Conservation (phyloP, 306 rosid genomes). For the Castanea sativa region DNA sequence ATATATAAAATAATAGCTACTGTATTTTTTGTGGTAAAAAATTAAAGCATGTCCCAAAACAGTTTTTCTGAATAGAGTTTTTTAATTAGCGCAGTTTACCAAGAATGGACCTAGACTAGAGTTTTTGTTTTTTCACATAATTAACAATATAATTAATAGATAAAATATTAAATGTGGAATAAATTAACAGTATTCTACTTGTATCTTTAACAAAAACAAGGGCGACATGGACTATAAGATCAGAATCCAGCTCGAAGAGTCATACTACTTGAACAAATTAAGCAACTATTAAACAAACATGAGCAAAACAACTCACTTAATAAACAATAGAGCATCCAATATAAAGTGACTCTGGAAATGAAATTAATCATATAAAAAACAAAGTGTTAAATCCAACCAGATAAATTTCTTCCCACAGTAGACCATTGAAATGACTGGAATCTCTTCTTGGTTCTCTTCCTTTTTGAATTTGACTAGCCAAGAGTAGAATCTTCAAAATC, state of each 20-base stretch:
- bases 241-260: conserved; percentile 21
- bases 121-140: neutral
- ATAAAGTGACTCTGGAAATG: conserved; percentile 28
- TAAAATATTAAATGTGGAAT: neutral
- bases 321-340: conserved; percentile 15
- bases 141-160: neutral
- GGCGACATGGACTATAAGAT: conserved; percentile 1
- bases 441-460: conserved; percentile 18
- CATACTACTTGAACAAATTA: conserved; percentile 25
- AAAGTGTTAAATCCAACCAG: conserved; percentile 33
- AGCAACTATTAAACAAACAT: conserved; percentile 25
- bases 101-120: neutral
- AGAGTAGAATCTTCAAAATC: conserved; percentile 28
- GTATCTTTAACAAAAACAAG: conserved; percentile 4
- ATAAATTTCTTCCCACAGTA: conserved; percentile 15
- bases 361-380: conserved; percentile 21
- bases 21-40: too few species aligned
- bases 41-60: neutral
- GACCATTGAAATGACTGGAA: conserved; percentile 30
- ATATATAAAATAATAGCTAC: too few species aligned
- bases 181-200: neutral
- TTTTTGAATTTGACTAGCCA: conserved; percentile 14
- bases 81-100: neutral
- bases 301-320: conserved; percentile 25
- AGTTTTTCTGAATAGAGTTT: neutral